Evolutionary conservation across 2,329 filamentous ascomycete species (phyloP).

Genomic region (Hypoxylon sp.): DNA sequence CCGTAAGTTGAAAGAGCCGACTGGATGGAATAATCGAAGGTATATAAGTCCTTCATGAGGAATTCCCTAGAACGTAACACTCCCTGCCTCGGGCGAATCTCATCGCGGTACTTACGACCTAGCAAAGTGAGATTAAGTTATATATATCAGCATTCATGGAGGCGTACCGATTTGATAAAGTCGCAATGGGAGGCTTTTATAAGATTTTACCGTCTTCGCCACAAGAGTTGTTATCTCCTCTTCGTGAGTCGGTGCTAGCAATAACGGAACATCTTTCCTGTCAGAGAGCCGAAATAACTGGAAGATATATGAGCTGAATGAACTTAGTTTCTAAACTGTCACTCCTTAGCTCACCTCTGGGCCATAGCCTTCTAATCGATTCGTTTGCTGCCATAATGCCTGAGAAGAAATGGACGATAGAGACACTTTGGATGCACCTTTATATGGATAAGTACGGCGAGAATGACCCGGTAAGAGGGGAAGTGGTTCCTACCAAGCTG

Average conservation of each 20-base stretch:
- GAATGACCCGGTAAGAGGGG: neutral
- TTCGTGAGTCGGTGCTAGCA: conserved; percentile 94
- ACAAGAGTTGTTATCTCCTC: conserved; percentile 94
- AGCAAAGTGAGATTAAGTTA: conserved; percentile 34
- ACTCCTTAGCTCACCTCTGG: conserved; percentile 74
- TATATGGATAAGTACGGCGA: conserved; percentile 29
- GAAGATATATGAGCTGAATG: conserved; percentile 46
- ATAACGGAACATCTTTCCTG: conserved; percentile 79
- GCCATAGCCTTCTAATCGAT: conserved; percentile 79
- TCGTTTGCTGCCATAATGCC: conserved; percentile 85
- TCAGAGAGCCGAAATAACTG: conserved; percentile 87
- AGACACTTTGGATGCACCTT: conserved; percentile 67
- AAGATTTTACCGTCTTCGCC: conserved; percentile 79
- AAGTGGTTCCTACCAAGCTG: conserved; percentile 69
- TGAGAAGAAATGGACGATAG: conserved; percentile 90
- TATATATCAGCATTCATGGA: too few relatives aligned
- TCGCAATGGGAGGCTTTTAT: conserved; percentile 87
- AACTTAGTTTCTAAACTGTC: conserved; percentile 3
- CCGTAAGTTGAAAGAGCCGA: conserved; percentile 86
- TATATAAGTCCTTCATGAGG: conserved; percentile 98
- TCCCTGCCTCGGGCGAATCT: conserved; percentile 88
- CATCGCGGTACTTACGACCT: conserved; percentile 95
- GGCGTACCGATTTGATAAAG: conserved; percentile 88
- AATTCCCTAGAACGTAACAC: conserved; percentile 92
- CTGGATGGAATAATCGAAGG: conserved; percentile 80